Conservation (phyloP, 140 eudicot species). For the Ambrosia hybrid region DNA sequence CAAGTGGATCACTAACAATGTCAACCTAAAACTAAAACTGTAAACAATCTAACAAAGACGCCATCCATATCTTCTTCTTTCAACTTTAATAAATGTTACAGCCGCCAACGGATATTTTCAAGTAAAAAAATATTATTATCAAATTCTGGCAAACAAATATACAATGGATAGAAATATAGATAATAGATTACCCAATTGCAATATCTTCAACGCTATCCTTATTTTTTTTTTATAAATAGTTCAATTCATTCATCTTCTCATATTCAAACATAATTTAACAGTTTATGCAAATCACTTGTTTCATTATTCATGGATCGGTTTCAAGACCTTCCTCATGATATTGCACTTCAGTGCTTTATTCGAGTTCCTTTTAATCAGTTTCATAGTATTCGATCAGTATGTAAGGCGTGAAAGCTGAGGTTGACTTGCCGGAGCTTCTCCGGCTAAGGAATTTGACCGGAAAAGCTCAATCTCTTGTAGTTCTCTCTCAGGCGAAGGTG, state of each 20-base stretch:
- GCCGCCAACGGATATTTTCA: too few relatives aligned
- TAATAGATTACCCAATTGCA: neutral
- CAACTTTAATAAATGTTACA: too few relatives aligned
- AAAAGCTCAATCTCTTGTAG: constrained; percentile 34
- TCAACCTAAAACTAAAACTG: too few relatives aligned
- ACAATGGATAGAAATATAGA: neutral
- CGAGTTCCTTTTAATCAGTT: constrained; percentile 35
- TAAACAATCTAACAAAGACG: too few relatives aligned
- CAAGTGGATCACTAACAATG: constrained; percentile 20
- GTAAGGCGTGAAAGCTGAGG: constrained; percentile 30
- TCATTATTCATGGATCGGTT: constrained; percentile 34
- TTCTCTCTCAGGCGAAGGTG: constrained; percentile 32
- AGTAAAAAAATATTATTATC: neutral
- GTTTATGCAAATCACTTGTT: neutral
- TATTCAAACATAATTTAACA: neutral
- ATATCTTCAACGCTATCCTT: neutral
- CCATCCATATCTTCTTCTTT: too few relatives aligned
- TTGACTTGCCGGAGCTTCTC: constrained; percentile 36
- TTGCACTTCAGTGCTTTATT: constrained; percentile 46
- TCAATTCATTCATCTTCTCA: neutral
- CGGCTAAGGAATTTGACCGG: constrained; percentile 33
- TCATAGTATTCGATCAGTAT: constrained; percentile 36
- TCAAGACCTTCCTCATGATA: constrained; percentile 40
- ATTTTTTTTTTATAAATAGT: neutral
- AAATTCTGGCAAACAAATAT: neutral